Evolutionary conservation across 2,329 filamentous ascomycete species (phyloP).

Genomic region (Tolypocladium pustulatum): DNA sequence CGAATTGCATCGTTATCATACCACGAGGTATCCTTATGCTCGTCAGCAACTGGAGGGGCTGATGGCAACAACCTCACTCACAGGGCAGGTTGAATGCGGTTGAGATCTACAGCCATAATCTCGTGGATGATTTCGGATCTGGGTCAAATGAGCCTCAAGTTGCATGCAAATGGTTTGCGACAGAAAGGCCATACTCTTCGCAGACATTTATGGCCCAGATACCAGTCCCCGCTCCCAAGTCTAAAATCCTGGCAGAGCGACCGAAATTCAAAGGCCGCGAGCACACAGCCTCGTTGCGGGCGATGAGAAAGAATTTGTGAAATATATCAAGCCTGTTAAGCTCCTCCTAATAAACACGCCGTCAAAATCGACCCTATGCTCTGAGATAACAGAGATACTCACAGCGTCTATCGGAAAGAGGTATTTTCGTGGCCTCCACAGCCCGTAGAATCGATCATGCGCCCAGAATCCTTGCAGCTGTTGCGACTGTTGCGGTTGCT

Average conservation of each 20-base stretch:
- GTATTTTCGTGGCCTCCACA: slow-evolving; percentile 58
- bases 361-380: not conserved
- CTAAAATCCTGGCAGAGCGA: slow-evolving; percentile 35
- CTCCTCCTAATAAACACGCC: slow-evolving; percentile 41
- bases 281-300: slow-evolving; percentile 35
- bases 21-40: slow-evolving; percentile 58
- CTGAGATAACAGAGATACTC: slow-evolving; percentile 12
- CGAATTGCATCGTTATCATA: slow-evolving; percentile 43
- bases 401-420: slow-evolving; percentile 71
- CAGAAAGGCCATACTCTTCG: slow-evolving; percentile 41
- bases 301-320: slow-evolving; percentile 64
- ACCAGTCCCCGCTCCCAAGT: slow-evolving; percentile 76
- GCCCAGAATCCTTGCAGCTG: slow-evolving; percentile 31
- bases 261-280: slow-evolving; percentile 7
- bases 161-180: not conserved
- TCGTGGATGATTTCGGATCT: slow-evolving; percentile 15
- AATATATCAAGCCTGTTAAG: slow-evolving; percentile 72
- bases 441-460: slow-evolving; percentile 61
- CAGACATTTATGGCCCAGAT: slow-evolving; percentile 88
- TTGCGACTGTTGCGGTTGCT: not conserved
- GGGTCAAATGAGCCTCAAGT: not conserved
- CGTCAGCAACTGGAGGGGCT: slow-evolving; percentile 7
- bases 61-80: slow-evolving; percentile 10
- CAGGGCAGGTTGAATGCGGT: slow-evolving; percentile 28
- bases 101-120: slow-evolving; percentile 28